A percentile compares a stretch with the other conserved stretches of the same genome.
phyloP scores from a whole-genome alignment of 345 rosid species.

The Eucalyptus rudis region DNA sequence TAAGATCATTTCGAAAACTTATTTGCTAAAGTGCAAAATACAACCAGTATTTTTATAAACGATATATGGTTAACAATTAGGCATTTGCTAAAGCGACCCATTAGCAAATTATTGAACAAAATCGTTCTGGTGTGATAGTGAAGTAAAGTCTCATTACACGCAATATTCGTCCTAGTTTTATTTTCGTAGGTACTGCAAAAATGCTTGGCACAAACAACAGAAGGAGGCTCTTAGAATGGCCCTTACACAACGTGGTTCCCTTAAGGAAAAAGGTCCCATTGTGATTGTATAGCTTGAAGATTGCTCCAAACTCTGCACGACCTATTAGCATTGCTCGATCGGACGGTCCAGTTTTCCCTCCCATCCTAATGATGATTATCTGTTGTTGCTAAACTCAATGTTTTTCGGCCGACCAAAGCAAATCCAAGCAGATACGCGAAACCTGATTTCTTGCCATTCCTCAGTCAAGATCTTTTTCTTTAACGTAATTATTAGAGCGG shows the following conservation, averaged over 20 bases:
- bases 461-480: neutral
- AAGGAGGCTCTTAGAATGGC: neutral
- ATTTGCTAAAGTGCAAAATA: neutral
- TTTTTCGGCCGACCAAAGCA: neutral
- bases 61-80: neutral
- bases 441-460: neutral
- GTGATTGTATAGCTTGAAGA: neutral
- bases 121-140: neutral
- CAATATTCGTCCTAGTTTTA: neutral
- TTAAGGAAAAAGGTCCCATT: neutral
- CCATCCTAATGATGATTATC: neutral
- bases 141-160: neutral
- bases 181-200: neutral
- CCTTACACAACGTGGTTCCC: neutral
- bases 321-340: neutral
- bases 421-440: neutral
- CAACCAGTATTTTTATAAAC: neutral
- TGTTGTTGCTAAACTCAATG: no score
- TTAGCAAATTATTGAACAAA: neutral
- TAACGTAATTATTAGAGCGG: neutral
- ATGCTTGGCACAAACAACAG: neutral
- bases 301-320: neutral
- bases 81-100: neutral
- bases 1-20: neutral
- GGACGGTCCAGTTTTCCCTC: neutral